These are phyloP conservation scores for Candida boleticola DNA, from an alignment of 805 yeast species.

Conservation along the genomic window DNA sequence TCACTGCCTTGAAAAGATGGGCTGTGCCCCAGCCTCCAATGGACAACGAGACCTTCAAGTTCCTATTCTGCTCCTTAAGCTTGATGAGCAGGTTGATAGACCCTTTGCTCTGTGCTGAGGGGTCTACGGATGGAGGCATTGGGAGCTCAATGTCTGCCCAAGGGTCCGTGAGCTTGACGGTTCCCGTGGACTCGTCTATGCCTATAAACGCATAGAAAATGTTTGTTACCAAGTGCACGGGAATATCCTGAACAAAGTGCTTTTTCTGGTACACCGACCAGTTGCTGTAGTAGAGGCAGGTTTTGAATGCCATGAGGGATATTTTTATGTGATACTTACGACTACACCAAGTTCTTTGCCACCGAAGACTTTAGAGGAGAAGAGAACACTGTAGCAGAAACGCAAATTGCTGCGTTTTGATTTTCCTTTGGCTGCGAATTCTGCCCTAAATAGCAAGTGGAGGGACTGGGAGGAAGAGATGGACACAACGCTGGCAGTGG, in stretches of 20 bases:
- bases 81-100: constrained; percentile 47
- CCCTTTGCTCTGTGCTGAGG: constrained; percentile 35
- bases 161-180: constrained; percentile 53
- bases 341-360: not conserved
- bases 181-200: constrained; percentile 54
- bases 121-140: constrained; percentile 15
- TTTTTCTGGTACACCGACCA: constrained; percentile 42
- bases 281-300: constrained; percentile 50
- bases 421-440: no score
- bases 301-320: constrained; percentile 9
- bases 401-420: no score
- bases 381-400: no score
- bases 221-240: constrained; percentile 56
- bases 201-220: constrained; percentile 76
- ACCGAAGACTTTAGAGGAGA: not conserved
- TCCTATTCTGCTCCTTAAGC: constrained; percentile 38
- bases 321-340: no score
- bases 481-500: no score
- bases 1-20: constrained; percentile 36
- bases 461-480: no score
- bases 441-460: no score
- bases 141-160: constrained; percentile 62
- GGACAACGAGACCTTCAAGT: constrained; percentile 62
- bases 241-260: constrained; percentile 63
- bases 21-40: constrained; percentile 78